Base-by-base conservation (phyloP, 176 grass and related monocot species). In the Metroxylon sagu region DNA sequence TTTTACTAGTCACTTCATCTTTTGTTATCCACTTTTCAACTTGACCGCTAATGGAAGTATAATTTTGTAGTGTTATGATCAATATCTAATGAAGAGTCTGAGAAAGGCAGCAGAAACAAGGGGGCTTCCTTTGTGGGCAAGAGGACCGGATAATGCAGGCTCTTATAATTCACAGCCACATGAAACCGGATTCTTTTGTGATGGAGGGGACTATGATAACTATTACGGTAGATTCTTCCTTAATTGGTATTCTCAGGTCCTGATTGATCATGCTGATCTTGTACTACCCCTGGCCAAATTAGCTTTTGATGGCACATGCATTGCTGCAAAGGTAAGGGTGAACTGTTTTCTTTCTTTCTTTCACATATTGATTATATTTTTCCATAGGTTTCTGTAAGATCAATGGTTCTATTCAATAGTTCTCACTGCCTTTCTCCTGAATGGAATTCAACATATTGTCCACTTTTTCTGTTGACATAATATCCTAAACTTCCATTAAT, bases 151-250 rank as follows among this genome's bases (percentile, higher is more conserved):
- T 25, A 88, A 90, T 25, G 61, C 72, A 48, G 92, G 80, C 61
- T 82, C 82, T 49, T 90, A 96, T 76, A 88, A 85, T 56, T 96
- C 92, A 19, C 77, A 68, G 58, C 87, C 87, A 60, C 82, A 85
- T 71, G 78, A 80, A 62, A 90, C 87, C 65, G 78, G 74, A 26
- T 96, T 96, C 64, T 90, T 96, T 26, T 76, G 77, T 75, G 92
- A 96, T 19, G 92, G 92, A 79, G 92, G 92, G 61, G 83, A 88
- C 27, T 96, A 88, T 62, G 84, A 96, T 80, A 84, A 83, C 48
- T 90, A 87, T 54, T 90, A 96, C 67, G 87, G 92, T 54, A 82
- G 83, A n/a, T 90, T 96, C 48, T 96, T 96, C 31, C 87, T 96
- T 28, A 75, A 73, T 72, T 96, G 87, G 87, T 96, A 90, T 25